phyloP scores from a whole-genome alignment of 257 asterid species.

The Solanum pimpinellifolium region DNA sequence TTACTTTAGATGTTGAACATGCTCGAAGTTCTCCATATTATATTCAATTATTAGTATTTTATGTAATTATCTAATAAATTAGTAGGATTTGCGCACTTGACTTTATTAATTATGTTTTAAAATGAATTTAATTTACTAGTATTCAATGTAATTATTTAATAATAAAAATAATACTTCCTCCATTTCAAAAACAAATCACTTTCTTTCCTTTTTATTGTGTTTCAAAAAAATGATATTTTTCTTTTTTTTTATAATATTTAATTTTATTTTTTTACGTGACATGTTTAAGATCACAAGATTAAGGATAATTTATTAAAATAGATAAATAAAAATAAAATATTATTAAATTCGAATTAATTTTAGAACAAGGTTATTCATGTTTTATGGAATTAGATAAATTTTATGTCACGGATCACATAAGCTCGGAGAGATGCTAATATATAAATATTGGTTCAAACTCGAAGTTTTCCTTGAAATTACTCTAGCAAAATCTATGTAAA shows the following conservation, averaged over 20 bases:
- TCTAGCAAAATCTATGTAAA: background rate
- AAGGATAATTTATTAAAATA: no score
- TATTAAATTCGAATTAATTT: background rate
- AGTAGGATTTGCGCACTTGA: background rate
- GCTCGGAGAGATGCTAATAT: background rate
- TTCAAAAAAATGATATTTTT: no score
- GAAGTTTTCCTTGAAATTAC: background rate
- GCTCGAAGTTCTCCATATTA: background rate
- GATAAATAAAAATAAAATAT: no score
- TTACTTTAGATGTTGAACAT: background rate
- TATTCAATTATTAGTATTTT: background rate
- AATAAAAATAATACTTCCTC: background rate
- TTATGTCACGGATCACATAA: background rate
- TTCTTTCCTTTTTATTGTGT: no score
- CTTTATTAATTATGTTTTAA: background rate
- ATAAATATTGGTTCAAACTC: background rate
- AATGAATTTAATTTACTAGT: background rate
- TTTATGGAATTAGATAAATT: background rate
- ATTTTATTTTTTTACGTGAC: fast-evolving
- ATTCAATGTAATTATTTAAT: background rate
- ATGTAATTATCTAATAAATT: no score
- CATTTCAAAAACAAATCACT: no score
- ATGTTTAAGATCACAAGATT: no score
- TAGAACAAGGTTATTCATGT: background rate
- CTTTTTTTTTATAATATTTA: no score